Conservation (phyloP, 2,329 filamentous ascomycete species). For the Immersiporthe knoxdaviesiana region DNA sequence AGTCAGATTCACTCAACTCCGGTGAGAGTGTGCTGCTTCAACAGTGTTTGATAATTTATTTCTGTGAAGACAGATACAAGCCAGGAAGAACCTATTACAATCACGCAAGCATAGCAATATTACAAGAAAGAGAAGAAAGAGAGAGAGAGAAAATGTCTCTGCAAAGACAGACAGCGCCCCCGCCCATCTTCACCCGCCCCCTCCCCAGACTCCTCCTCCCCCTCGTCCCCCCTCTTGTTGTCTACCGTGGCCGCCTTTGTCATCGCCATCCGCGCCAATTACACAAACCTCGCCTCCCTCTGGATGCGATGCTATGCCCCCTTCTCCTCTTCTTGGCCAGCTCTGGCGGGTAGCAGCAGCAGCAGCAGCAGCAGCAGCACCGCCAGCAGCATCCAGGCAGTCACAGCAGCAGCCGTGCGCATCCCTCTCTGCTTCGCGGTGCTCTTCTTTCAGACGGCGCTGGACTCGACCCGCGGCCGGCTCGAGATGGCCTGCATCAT, state of each 20-base stretch:
- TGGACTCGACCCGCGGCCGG: background rate
- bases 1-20: background rate
- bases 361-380: background rate
- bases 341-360: too few species aligned
- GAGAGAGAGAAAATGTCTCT: background rate
- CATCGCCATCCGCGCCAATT: background rate
- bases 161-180: background rate
- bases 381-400: background rate
- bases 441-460: constrained; percentile 18
- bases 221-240: background rate
- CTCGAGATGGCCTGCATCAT: constrained; percentile 12
- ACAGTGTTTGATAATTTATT: background rate
- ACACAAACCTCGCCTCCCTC: background rate
- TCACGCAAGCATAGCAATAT: background rate
- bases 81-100: background rate
- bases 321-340: background rate
- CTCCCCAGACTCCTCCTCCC: background rate
- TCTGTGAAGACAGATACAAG: background rate
- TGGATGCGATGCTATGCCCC: constrained; percentile 11
- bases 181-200: background rate
- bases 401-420: background rate
- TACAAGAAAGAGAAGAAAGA: background rate
- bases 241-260: constrained; percentile 10
- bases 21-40: background rate
- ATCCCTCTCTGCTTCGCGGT: constrained; percentile 8